phyloP scores from a whole-genome alignment of 306 rosid species.

The Medicago ruthenica region DNA sequence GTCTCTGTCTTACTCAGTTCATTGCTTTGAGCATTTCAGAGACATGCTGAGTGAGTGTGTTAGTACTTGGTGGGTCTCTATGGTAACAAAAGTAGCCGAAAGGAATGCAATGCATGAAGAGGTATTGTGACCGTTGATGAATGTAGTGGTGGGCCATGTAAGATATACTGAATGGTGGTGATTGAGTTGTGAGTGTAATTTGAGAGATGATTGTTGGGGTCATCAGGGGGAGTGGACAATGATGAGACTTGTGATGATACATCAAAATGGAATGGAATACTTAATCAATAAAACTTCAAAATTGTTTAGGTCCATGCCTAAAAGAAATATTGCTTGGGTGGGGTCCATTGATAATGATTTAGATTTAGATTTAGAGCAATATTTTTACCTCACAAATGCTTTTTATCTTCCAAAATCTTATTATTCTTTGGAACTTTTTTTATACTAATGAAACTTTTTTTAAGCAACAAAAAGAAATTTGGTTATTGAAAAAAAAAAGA shows the following conservation, averaged over 20 bases:
- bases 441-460: too few relatives aligned
- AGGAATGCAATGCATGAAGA: conserved; percentile 43
- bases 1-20: conserved; percentile 22
- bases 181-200: conserved; percentile 3
- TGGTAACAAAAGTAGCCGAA: conserved; percentile 45
- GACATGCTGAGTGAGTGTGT: conserved; percentile 42
- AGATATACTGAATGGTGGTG: conserved; percentile 19
- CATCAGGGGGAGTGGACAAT: background rate
- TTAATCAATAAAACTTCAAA: conserved; percentile 21
- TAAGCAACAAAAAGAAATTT: too few relatives aligned
- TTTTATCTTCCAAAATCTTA: too few relatives aligned
- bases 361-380: background rate
- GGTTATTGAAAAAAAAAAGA: too few relatives aligned
- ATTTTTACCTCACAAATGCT: background rate
- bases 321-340: too few relatives aligned
- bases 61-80: conserved; percentile 38
- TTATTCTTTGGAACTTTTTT: too few relatives aligned
- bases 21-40: conserved; percentile 41
- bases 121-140: conserved; percentile 40
- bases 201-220: background rate
- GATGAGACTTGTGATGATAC: background rate
- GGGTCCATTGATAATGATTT: conserved; percentile 15
- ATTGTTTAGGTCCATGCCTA: background rate
- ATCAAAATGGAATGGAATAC: conserved; percentile 8
- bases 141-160: conserved; percentile 7